Percentiles rank a stretch among this genome's conserved stretches.
These are phyloP conservation scores for Dendrothele bispora DNA, from an alignment of 768 basidiomycete species.

Conservation along the genomic window DNA sequence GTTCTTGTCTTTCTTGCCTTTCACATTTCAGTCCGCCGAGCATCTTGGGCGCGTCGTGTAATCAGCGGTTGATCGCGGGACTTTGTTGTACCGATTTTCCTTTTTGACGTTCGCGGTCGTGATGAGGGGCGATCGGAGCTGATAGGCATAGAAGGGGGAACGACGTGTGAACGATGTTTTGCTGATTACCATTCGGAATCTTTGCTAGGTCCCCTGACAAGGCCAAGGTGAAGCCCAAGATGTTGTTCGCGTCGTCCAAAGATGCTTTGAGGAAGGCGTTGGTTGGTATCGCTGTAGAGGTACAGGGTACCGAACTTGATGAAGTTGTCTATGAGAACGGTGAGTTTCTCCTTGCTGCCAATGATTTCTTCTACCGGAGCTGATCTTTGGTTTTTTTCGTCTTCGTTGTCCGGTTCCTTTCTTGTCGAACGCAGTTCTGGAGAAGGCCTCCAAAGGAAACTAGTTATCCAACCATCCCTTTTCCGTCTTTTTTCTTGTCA, in stretches of 20 bases:
- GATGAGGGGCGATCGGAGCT: too few relatives aligned
- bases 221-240: constrained; percentile 88
- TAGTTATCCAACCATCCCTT: too few relatives aligned
- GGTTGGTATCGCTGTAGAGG: constrained; percentile 74
- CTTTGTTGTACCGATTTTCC: too few relatives aligned
- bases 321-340: constrained; percentile 75
- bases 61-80: too few relatives aligned
- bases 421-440: too few relatives aligned
- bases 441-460: constrained; percentile 30
- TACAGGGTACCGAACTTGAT: constrained; percentile 79
- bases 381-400: not conserved
- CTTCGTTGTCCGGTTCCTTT: too few relatives aligned
- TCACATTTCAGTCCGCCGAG: not conserved
- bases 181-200: constrained; percentile 31
- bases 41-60: too few relatives aligned
- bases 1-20: not conserved
- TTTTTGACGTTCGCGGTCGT: too few relatives aligned
- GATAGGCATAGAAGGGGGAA: too few relatives aligned
- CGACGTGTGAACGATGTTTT: too few relatives aligned
- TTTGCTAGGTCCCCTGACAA: constrained; percentile 72
- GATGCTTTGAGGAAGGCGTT: constrained; percentile 74
- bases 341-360: constrained; percentile 34
- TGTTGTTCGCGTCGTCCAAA: constrained; percentile 88
- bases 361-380: not conserved
- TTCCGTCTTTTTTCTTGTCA: too few relatives aligned